Evolutionary conservation across 169 alveolate genomes (phyloP), one percentile per base, ranked within the genome.

Genomic region (Eimeria maxima): DNA sequence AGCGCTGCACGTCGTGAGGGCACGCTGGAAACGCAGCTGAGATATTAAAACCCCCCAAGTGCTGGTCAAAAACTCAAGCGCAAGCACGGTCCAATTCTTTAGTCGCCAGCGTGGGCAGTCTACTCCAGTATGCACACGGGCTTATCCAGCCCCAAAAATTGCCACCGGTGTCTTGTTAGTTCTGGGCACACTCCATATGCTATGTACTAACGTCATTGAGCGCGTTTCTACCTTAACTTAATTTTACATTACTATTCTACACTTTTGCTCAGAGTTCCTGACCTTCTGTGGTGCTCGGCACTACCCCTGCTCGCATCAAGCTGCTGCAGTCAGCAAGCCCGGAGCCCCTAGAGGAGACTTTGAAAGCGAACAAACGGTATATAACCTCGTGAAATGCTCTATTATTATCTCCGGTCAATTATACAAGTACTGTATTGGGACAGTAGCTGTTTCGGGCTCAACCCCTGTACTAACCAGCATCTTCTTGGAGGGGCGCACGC

Each of bases 301-400:
- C 74, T 65, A 65, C 74, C 38, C 80, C 80, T 69, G 93, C 78
- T 84, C 93, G 60, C 93, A 84, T 69, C 60, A 84, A 57, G 93
- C 93, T 29, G 93, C 73, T 57, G 78, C 80, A 53, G 93, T 27
- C 93, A 24, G 57, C 78, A 44, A 38, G 80, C 78, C 78, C 93
- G 55, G 55, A 29, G 93, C 60, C 53, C 38, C 93, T 60, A 24
- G 38, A 38, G 80, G 76, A 18, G 71, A 33, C 67, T 84, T 44
- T 55, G 42, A 14, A 24, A 53, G 60, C 27, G 78, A 57, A 38
- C 78, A 27, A 84, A 60, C 27, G 13, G 42, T 8, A 84, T 33
- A 84, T 84, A 6, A 47, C 29, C 29, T 10, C 55, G n/a, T 29
- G 44, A 44, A 33, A 45, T 47, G 47, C 90, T 4, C 63, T 81